These are phyloP conservation scores for Lepidium campestre DNA, from an alignment of 441 rosid genomes.

Conservation along the genomic window DNA sequence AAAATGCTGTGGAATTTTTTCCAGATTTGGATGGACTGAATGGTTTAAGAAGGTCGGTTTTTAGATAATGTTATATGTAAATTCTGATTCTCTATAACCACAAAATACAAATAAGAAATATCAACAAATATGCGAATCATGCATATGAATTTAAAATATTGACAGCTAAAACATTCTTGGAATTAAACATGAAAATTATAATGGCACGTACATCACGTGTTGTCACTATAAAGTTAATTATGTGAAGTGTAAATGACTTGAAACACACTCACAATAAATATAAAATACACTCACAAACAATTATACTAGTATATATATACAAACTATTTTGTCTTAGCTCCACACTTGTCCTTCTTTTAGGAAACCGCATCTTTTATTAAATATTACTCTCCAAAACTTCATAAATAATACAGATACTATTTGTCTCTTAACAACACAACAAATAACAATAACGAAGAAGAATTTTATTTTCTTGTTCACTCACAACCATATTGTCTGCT, in stretches of 20 bases:
- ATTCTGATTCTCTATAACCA: neutral
- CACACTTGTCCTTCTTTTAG: constrained; percentile 22
- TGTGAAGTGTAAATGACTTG: constrained; percentile 12
- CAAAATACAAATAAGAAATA: neutral
- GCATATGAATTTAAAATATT: constrained; percentile 1
- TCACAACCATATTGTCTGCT: too few relatives aligned
- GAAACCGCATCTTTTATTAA: constrained; percentile 11
- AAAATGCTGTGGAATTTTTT: neutral
- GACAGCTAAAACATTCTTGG: neutral
- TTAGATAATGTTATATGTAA: neutral
- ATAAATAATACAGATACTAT: neutral
- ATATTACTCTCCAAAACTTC: neutral
- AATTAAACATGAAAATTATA: neutral
- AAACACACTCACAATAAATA: constrained; percentile 5
- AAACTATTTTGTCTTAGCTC: neutral
- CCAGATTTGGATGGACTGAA: neutral
- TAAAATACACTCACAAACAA: too few relatives aligned
- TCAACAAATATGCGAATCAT: neutral
- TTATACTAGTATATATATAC: too few relatives aligned
- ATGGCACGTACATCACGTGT: constrained; percentile 23
- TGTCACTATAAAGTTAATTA: constrained; percentile 7
- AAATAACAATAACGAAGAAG: too few relatives aligned
- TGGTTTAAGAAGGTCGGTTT: neutral
- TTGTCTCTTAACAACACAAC: too few relatives aligned
- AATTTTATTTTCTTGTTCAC: too few relatives aligned